These are phyloP conservation scores for Tolypocladium tropicale DNA, from an alignment of 2,329 filamentous ascomycete genomes.

Conservation along the genomic window DNA sequence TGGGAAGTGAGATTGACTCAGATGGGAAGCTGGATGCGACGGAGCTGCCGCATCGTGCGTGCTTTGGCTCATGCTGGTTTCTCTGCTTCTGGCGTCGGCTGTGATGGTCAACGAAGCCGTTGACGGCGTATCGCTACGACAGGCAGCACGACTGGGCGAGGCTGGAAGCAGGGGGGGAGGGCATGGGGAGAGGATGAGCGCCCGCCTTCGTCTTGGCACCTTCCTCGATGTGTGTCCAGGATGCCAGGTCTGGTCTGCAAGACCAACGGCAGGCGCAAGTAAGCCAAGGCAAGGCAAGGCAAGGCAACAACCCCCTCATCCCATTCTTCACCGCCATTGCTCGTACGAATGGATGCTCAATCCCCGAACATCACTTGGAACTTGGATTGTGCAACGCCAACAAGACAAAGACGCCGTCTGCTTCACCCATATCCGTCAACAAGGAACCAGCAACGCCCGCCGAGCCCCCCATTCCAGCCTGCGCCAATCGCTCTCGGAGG, in stretches of 20 bases:
- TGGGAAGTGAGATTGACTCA: slow-evolving; percentile 11
- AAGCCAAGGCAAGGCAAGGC: too few species aligned
- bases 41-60: slow-evolving; percentile 1
- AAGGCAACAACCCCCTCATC: not conserved
- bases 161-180: not conserved
- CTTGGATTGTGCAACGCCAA: not conserved
- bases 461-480: not conserved
- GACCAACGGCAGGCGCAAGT: too few species aligned
- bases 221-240: not conserved
- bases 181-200: too few species aligned
- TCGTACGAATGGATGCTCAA: too few species aligned
- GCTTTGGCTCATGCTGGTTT: not conserved
- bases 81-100: not conserved
- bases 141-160: not conserved
- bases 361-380: not conserved
- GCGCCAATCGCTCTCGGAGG: not conserved
- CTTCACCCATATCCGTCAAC: not conserved
- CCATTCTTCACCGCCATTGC: not conserved
- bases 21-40: slow-evolving; percentile 5
- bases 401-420: not conserved
- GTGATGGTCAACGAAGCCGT: not conserved
- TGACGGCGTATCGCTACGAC: not conserved
- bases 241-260: too few species aligned
- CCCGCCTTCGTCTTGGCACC: not conserved
- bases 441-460: not conserved